These are phyloP conservation scores for Trametes punicea DNA, from an alignment of 768 basidiomycete genomes.

Conservation along the genomic window DNA sequence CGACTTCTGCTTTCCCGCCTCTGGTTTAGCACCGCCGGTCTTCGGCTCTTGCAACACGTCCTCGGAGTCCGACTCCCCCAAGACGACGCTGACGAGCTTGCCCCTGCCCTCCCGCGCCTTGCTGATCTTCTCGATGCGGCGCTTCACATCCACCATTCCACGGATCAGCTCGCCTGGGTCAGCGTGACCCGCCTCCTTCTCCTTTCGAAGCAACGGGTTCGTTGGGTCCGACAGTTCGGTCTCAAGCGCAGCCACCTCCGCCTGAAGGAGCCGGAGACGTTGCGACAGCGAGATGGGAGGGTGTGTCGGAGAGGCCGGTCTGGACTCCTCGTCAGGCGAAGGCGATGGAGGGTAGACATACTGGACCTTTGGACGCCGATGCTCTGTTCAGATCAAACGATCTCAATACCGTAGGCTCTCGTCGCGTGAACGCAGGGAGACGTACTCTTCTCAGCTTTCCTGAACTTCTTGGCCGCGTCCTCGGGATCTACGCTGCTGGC, in stretches of 20 bases:
- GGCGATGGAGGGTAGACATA: slow-evolving; percentile 72
- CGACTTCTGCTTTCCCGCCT: slow-evolving; percentile 13
- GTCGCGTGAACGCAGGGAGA: background rate
- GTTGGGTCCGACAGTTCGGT: slow-evolving; percentile 77
- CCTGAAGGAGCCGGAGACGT: slow-evolving; percentile 59
- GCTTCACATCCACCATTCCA: slow-evolving; percentile 72
- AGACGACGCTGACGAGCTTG: slow-evolving; percentile 56
- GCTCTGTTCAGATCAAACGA: slow-evolving; percentile 32
- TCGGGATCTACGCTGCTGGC: slow-evolving; percentile 54
- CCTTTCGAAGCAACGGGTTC: slow-evolving; percentile 61
- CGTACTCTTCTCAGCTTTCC: slow-evolving; percentile 59
- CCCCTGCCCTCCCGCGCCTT: slow-evolving; percentile 64
- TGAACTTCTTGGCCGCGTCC: slow-evolving; percentile 68
- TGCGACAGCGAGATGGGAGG: slow-evolving; percentile 31
- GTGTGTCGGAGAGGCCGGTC: slow-evolving; percentile 42
- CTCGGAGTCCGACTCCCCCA: slow-evolving; percentile 33
- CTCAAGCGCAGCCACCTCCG: slow-evolving; percentile 80
- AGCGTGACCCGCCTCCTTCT: slow-evolving; percentile 55
- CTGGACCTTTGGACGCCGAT: slow-evolving; percentile 46
- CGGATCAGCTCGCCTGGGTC: slow-evolving; percentile 76
- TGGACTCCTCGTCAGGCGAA: slow-evolving; percentile 43
- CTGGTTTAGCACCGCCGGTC: background rate
- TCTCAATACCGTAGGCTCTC: background rate
- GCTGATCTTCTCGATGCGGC: slow-evolving; percentile 63
- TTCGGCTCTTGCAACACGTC: slow-evolving; percentile 3